Evolutionary conservation across 495 filamentous ascomycete genomes (phyloP).

Genomic region (Talaromyces stipitatus): DNA sequence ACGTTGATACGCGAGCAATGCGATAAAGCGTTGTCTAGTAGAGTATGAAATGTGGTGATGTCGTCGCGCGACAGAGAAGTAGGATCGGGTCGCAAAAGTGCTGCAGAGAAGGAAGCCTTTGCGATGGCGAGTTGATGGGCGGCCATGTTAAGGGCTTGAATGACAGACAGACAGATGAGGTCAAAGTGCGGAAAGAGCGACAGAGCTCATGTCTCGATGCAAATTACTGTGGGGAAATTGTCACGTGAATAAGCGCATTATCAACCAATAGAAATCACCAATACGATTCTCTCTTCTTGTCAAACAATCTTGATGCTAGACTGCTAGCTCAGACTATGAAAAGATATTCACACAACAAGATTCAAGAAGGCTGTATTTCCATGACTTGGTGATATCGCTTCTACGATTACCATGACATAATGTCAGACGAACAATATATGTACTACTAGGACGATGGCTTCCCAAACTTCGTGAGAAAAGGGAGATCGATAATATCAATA

Average conservation of each 20-base stretch:
- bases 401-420: neutral
- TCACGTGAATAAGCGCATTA: neutral
- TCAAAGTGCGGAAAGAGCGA: neutral
- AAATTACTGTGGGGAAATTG: neutral
- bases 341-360: neutral
- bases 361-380: neutral
- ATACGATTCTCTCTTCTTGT: neutral
- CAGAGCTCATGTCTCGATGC: neutral
- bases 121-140: constrained; percentile 72
- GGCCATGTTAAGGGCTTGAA: constrained; percentile 41
- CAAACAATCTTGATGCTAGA: too few relatives aligned
- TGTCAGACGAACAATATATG: neutral
- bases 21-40: constrained; percentile 58
- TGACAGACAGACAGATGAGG: neutral
- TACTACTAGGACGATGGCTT: neutral
- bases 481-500: neutral
- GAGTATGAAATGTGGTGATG: constrained; percentile 61
- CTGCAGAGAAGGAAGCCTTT: constrained; percentile 70
- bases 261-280: neutral
- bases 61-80: constrained; percentile 60
- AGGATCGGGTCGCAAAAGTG: constrained; percentile 70
- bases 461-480: neutral
- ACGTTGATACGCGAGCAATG: constrained; percentile 79
- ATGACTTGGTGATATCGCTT: neutral
- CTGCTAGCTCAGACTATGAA: too few relatives aligned